Evolutionary conservation across 2,329 filamentous ascomycete genomes (phyloP), one percentile per base, ranked within the genome.

Genomic region (Aspergillus pseudoglaucus): DNA sequence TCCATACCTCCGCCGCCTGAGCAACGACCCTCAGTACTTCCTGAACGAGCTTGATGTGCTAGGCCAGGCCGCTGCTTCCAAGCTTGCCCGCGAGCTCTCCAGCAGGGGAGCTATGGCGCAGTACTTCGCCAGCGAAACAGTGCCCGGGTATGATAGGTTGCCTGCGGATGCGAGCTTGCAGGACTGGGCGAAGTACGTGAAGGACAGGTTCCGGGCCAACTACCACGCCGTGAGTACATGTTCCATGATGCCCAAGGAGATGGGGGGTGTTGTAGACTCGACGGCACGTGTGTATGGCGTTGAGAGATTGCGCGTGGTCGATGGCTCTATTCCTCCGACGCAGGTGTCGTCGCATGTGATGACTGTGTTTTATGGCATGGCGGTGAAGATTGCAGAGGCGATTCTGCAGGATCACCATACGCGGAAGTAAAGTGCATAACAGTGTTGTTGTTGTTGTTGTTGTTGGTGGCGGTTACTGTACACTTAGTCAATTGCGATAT

Each of bases 321-420:
- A 70, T 48, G 65, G 65, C 6, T 68, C 64, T 39, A 60, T 66
- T 10, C 59, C 62, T 12, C 65, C 67, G 2, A 64, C 60, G 15
- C 62, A 65, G 41, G 47, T 64, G 3, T 64, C 62, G 17, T 50
- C 59, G 5, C 62, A 65, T 40, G 58, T 65, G 17, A 63, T 63
- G 60, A 59, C 52, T 3, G 48, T 62, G 1, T 62, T 64, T 32
- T 65, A 64, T 37, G 62, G 47, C 2, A 62, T 65, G 58, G 59
- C 62, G 0, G 32, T 54, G 51, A 62, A 58, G 47, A 53, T 63
- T 35, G 32, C 58, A 1, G 54, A 59, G 15, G 47, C 43, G 3
- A 32, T 60, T 8, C 20, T 60, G 18, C 32, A 30, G 4, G 54
- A 51, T 39, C 49, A 56, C 37, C 18, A 42, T 27, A 12, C 40